These are phyloP conservation scores for Collybiopsis confluens DNA, from an alignment of 768 basidiomycete genomes.

Conservation along the genomic window DNA sequence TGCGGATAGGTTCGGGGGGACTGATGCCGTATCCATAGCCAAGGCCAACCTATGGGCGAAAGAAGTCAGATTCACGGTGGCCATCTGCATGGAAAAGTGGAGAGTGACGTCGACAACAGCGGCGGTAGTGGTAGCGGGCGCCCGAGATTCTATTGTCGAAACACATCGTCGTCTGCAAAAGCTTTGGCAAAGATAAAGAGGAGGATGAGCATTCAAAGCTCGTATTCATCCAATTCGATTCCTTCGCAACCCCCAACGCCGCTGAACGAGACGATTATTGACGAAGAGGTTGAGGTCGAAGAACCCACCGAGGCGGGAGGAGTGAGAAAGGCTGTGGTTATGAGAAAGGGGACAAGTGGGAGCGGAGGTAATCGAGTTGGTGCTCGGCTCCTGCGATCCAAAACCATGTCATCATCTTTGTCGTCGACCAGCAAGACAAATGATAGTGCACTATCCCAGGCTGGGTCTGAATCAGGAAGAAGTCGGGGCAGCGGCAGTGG, in stretches of 20 bases:
- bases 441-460: not conserved
- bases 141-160: not conserved
- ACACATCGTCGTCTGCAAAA: not conserved
- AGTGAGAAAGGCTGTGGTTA: not conserved
- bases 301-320: not conserved
- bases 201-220: not conserved
- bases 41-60: not conserved
- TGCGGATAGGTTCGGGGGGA: not conserved
- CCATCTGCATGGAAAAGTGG: not conserved
- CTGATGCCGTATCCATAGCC: too few species aligned
- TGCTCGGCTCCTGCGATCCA: not conserved
- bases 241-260: not conserved
- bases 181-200: not conserved
- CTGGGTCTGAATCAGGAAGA: not conserved
- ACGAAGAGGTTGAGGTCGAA: not conserved
- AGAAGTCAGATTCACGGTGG: not conserved
- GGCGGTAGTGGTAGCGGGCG: too few species aligned
- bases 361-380: too few species aligned
- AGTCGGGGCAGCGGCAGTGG: slow-evolving; percentile 14
- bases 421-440: slow-evolving; percentile 1
- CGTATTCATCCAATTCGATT: not conserved
- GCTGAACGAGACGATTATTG: not conserved
- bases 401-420: not conserved
- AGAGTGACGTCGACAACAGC: not conserved
- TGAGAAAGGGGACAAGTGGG: not conserved